Evolutionary conservation across 106 monocot genomes (phyloP).

Genomic region (Triglochin maritima): DNA sequence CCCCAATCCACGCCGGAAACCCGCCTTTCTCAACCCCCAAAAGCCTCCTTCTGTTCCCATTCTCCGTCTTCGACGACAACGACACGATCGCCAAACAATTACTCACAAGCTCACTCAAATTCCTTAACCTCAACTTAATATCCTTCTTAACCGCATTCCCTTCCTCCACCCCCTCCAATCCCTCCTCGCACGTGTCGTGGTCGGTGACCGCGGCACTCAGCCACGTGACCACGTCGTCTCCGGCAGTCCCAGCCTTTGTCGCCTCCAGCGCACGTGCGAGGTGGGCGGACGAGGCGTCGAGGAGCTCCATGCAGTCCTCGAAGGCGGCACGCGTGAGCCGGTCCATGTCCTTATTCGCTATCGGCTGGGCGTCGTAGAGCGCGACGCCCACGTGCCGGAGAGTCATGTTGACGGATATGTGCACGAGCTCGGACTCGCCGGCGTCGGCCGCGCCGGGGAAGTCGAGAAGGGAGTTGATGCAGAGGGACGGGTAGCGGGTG

Average conservation of each 20-base stretch:
- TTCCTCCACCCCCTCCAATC: slow-evolving; percentile 29
- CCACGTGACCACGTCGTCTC: slow-evolving; percentile 76
- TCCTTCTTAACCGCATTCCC: slow-evolving; percentile 27
- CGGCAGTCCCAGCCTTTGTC: not conserved
- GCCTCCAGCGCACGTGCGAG: slow-evolving; percentile 35
- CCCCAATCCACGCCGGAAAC: slow-evolving; percentile 54
- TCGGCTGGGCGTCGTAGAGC: slow-evolving; percentile 42
- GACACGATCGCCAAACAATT: slow-evolving; percentile 76
- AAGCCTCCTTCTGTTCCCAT: slow-evolving; percentile 12
- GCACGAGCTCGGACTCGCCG: slow-evolving; percentile 45
- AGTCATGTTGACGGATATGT: slow-evolving; percentile 77
- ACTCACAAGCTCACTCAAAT: slow-evolving; percentile 51
- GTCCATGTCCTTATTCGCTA: slow-evolving; percentile 39
- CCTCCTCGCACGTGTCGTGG: slow-evolving; percentile 64
- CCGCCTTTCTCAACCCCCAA: not conserved
- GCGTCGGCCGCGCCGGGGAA: slow-evolving; percentile 45
- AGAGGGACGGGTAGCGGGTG: slow-evolving; percentile 44
- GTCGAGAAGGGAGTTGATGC: slow-evolving; percentile 31
- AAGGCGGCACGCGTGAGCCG: slow-evolving; percentile 41
- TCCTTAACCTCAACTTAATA: slow-evolving; percentile 31
- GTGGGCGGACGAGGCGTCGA: slow-evolving; percentile 53
- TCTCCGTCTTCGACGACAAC: slow-evolving; percentile 17
- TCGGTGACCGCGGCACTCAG: slow-evolving; percentile 80
- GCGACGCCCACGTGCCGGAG: slow-evolving; percentile 41
- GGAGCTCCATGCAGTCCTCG: slow-evolving; percentile 82